phyloP scores from a whole-genome alignment of 345 rosid species.

The Carallia brachiata region DNA sequence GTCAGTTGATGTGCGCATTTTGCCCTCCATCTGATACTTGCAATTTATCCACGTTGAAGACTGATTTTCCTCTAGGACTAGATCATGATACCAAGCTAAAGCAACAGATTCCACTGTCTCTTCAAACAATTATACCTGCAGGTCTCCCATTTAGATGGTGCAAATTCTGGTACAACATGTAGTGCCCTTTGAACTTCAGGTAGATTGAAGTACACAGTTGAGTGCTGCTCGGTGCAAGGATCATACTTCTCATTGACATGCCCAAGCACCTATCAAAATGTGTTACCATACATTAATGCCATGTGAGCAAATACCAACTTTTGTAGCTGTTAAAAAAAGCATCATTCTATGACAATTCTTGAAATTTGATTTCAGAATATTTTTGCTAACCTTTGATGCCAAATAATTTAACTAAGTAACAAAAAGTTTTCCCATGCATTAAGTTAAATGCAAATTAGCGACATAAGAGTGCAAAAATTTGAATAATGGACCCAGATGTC shows the following conservation, averaged over 20 bases:
- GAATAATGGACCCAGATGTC: too few relatives aligned
- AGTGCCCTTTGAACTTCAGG: slow-evolving; percentile 83
- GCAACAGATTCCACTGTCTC: neutral
- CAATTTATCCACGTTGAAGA: neutral
- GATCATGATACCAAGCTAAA: neutral
- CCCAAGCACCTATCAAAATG: slow-evolving; percentile 45
- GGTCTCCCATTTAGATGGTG: slow-evolving; percentile 78
- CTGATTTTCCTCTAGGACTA: neutral
- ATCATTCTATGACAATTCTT: neutral
- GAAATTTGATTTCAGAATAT: neutral
- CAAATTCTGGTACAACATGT: slow-evolving; percentile 61
- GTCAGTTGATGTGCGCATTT: neutral
- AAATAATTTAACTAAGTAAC: neutral
- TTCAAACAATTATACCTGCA: slow-evolving; percentile 58
- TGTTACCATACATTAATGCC: slow-evolving; percentile 9
- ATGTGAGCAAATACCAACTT: neutral
- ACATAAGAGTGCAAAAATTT: too few relatives aligned
- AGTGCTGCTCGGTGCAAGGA: slow-evolving; percentile 91
- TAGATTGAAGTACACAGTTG: slow-evolving; percentile 69
- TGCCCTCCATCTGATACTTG: neutral
- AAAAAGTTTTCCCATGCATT: too few relatives aligned
- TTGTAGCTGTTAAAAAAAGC: neutral
- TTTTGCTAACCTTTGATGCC: neutral
- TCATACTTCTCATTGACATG: slow-evolving; percentile 70
- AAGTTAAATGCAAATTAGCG: too few relatives aligned